These are phyloP conservation scores for Ogataea populi-albae DNA, from an alignment of 805 yeast genomes.

Conservation along the genomic window DNA sequence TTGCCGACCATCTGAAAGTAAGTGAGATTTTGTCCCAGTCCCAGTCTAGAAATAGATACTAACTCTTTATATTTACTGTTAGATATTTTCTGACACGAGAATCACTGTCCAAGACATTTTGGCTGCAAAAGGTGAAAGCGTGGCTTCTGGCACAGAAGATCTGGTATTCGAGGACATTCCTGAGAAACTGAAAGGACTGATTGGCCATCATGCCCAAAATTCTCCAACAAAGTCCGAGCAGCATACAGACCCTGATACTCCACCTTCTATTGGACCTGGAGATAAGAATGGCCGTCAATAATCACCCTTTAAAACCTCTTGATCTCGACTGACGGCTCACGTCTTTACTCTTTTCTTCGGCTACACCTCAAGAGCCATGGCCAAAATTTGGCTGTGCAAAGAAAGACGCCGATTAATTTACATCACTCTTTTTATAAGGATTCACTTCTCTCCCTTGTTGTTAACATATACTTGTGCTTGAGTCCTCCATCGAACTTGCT, in stretches of 20 bases:
- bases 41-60: not conserved
- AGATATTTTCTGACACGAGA: constrained; percentile 75
- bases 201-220: constrained; percentile 70
- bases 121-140: constrained; percentile 70
- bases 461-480: too few species aligned
- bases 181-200: constrained; percentile 43
- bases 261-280: too few species aligned
- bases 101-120: constrained; percentile 80
- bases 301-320: too few species aligned
- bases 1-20: constrained; percentile 78
- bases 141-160: constrained; percentile 63
- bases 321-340: too few species aligned
- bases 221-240: constrained; percentile 46
- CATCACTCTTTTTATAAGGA: too few species aligned
- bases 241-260: constrained; percentile 2
- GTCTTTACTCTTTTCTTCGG: too few species aligned
- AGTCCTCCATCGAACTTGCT: too few species aligned
- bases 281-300: too few species aligned
- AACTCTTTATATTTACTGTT: constrained; percentile 23
- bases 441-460: too few species aligned
- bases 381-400: too few species aligned
- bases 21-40: constrained; percentile 16
- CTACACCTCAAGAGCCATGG: too few species aligned
- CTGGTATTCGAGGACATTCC: constrained; percentile 69
- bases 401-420: too few species aligned